phyloP scores from a whole-genome alignment of 2,329 filamentous ascomycete species.

The Xylaria sp. region DNA sequence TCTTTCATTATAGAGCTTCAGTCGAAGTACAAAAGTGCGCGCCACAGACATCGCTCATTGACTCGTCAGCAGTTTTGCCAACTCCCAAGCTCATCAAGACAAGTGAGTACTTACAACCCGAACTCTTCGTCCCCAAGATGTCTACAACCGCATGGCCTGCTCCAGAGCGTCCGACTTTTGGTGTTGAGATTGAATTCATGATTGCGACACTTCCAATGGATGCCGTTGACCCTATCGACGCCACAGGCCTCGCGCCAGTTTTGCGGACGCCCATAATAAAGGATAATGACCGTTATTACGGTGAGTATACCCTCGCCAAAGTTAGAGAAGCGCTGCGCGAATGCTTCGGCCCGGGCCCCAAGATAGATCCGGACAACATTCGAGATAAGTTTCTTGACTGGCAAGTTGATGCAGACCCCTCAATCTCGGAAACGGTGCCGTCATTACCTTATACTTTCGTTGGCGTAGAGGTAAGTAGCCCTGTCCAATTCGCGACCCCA shows the following conservation, averaged over 20 bases:
- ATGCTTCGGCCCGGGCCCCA: neutral
- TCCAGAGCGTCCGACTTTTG: slow-evolving; percentile 13
- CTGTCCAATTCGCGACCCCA: slow-evolving; percentile 29
- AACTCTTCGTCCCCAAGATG: neutral
- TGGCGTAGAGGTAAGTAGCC: slow-evolving; percentile 34
- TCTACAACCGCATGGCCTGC: neutral
- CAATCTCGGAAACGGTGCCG: neutral
- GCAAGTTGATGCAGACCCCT: neutral
- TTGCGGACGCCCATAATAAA: neutral
- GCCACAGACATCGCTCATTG: neutral
- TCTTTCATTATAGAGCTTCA: neutral
- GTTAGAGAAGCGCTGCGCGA: slow-evolving; percentile 5
- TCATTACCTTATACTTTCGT: neutral
- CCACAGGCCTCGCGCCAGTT: slow-evolving; percentile 16
- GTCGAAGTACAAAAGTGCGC: neutral
- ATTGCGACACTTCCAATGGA: neutral
- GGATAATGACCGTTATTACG: neutral
- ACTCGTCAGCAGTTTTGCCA: neutral
- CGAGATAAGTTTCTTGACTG: neutral
- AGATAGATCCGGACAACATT: neutral
- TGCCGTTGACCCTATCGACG: neutral
- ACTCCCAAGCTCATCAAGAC: neutral
- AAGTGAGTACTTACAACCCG: neutral
- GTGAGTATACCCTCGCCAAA: neutral
- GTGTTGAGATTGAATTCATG: slow-evolving; percentile 23